These are phyloP conservation scores for Chalciporus pseudorubinellus DNA, from an alignment of 768 basidiomycete species.

Conservation along the genomic window DNA sequence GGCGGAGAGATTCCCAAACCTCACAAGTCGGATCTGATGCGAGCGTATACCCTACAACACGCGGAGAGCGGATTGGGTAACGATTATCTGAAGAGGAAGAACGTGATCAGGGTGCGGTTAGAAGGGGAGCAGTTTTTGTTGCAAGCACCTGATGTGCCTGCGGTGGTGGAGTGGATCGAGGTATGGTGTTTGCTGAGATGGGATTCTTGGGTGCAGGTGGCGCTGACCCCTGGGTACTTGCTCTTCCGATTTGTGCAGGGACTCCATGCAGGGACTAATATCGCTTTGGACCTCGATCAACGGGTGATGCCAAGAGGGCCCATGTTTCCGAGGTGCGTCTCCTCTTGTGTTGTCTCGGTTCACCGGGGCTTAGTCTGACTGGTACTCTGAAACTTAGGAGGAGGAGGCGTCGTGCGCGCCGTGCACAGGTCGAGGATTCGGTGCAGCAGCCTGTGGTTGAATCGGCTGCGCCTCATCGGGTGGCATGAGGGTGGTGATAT, in stretches of 20 bases:
- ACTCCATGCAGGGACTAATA: conserved; percentile 88
- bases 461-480: neutral
- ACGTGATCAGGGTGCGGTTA: conserved; percentile 87
- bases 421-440: conserved; percentile 11
- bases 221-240: neutral
- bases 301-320: conserved; percentile 91
- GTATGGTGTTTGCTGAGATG: conserved; percentile 39
- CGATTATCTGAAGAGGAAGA: conserved; percentile 90
- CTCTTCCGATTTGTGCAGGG: conserved; percentile 43
- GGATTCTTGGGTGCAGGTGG: conserved; percentile 6
- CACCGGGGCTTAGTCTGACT: too few relatives aligned
- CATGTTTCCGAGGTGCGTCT: conserved; percentile 69
- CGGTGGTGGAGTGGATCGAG: conserved; percentile 96
- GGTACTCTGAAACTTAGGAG: conserved; percentile 15
- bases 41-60: conserved; percentile 77
- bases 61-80: conserved; percentile 94
- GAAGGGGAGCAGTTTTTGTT: conserved; percentile 97
- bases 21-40: conserved; percentile 53
- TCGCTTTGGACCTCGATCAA: conserved; percentile 88
- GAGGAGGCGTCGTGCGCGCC: conserved; percentile 29
- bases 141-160: conserved; percentile 79
- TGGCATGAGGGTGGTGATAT: neutral
- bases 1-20: conserved; percentile 39
- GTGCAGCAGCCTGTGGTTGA: neutral
- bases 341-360: too few relatives aligned